phyloP scores from a whole-genome alignment of 2,329 filamentous ascomycete genomes.

The Fusarium redolens region DNA sequence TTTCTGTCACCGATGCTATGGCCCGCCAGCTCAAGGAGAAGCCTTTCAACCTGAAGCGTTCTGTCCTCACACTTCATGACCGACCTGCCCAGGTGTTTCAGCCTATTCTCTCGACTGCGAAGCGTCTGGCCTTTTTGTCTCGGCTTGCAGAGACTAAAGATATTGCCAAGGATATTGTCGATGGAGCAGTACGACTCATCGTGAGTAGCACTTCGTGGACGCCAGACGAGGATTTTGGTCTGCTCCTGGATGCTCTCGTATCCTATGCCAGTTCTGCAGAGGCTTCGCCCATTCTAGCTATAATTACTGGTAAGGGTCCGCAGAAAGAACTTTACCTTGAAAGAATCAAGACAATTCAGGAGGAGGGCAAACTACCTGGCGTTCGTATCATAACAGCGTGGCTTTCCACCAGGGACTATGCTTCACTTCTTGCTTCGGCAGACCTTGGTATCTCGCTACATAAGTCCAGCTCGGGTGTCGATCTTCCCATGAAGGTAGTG shows the following conservation, averaged over 20 bases:
- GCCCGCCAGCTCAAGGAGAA: conserved; percentile 71
- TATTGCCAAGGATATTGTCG: conserved; percentile 68
- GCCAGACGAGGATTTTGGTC: conserved; percentile 91
- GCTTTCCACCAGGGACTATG: conserved; percentile 87
- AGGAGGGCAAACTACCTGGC: conserved; percentile 71
- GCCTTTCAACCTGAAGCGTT: conserved; percentile 73
- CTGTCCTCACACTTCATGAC: conserved; percentile 83
- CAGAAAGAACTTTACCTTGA: conserved; percentile 80
- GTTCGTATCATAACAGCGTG: conserved; percentile 84
- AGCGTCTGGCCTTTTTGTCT: conserved; percentile 70
- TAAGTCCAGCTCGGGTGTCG: conserved; percentile 92
- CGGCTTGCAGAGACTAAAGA: conserved; percentile 72
- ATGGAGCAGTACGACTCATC: conserved; percentile 73
- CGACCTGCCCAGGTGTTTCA: conserved; percentile 86
- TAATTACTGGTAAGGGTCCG: conserved; percentile 96
- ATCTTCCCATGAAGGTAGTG: conserved; percentile 98
- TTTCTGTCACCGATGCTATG: conserved; percentile 94
- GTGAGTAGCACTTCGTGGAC: conserved; percentile 98
- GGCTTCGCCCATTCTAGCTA: conserved; percentile 78
- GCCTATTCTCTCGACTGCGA: conserved; percentile 64
- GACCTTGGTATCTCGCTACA: conserved; percentile 93
- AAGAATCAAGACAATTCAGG: conserved; percentile 70
- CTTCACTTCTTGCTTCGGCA: conserved; percentile 82
- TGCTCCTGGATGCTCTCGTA: conserved; percentile 86
- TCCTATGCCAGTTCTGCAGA: conserved; percentile 68